Percentiles rank a stretch among this genome's conserved stretches.
Evolutionary conservation across 225 moss, liverwort and hornwort species (phyloP).

Genomic region (Pseudisothecium myosuroides): DNA sequence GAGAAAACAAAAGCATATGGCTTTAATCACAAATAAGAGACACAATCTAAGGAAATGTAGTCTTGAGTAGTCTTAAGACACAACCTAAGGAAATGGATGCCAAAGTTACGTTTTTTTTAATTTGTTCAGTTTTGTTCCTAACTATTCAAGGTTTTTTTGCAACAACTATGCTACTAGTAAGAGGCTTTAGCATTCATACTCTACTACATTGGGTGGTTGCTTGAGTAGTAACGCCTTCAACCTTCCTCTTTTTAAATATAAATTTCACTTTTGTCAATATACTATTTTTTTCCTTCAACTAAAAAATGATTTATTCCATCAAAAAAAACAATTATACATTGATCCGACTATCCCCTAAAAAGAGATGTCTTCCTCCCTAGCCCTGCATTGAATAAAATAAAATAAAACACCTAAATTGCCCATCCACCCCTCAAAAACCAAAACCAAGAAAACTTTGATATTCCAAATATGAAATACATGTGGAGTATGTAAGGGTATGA

Average conservation of each 20-base stretch:
- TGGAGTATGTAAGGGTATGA: not conserved
- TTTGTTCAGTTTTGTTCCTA: not conserved
- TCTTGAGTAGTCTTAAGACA: too few relatives aligned
- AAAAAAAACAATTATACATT: not conserved
- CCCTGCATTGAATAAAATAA: not conserved
- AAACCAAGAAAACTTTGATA: not conserved
- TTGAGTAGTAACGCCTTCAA: not conserved
- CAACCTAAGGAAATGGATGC: too few relatives aligned
- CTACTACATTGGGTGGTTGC: not conserved
- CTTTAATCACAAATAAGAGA: accelerated
- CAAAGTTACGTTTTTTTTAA: not conserved
- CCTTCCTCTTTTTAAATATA: not conserved
- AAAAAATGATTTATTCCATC: not conserved
- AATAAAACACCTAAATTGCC: not conserved
- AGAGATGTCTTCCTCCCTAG: accelerated
- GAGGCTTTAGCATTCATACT: not conserved
- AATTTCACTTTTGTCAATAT: not conserved
- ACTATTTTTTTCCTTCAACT: not conserved
- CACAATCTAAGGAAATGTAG: accelerated
- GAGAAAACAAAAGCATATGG: accelerated
- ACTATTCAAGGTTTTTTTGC: too few relatives aligned
- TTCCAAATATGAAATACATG: not conserved
- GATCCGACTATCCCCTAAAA: accelerated
- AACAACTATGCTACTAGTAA: too few relatives aligned
- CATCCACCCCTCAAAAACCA: accelerated